Percentiles rank a stretch among this genome's conserved stretches.
Conservation (phyloP, 768 basidiomycete species). For the Agrocybe praecox region DNA sequence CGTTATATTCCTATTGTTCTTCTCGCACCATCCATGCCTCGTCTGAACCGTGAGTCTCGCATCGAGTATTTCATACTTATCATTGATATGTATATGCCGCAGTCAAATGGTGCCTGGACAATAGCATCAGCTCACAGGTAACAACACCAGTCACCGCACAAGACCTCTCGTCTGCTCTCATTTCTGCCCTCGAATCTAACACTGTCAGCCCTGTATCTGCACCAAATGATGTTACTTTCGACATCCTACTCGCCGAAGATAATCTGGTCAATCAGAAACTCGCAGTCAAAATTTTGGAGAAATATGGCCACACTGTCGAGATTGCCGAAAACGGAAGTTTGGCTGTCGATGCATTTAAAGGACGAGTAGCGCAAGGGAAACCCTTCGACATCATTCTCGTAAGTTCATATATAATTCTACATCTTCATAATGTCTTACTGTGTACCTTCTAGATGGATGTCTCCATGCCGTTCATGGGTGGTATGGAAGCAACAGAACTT, state of each 20-base stretch:
- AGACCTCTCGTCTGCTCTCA: conserved; percentile 89
- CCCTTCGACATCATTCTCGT: conserved; percentile 94
- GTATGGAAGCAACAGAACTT: conserved; percentile 94
- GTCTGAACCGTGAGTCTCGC: conserved; percentile 64
- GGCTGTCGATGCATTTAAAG: conserved; percentile 91
- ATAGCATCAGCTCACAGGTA: conserved; percentile 93
- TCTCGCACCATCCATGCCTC: conserved; percentile 76
- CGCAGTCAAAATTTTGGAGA: conserved; percentile 95
- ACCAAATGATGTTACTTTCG: conserved; percentile 84
- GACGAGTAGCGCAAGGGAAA: conserved; percentile 64
- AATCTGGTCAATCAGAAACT: conserved; percentile 96
- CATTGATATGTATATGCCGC: conserved; percentile 14
- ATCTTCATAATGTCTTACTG: conserved; percentile 3
- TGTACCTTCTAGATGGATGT: conserved; percentile 83
- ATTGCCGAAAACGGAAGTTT: conserved; percentile 97
- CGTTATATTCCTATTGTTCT: conserved; percentile 97
- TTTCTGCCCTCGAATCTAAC: conserved; percentile 93
- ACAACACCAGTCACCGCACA: conserved; percentile 88
- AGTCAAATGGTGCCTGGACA: conserved; percentile 97
- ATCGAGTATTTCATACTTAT: background rate
- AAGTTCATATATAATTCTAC: conserved; percentile 28
- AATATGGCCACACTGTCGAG: conserved; percentile 93
- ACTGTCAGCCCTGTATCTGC: conserved; percentile 87
- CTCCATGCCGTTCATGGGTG: conserved; percentile 98
- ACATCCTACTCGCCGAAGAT: conserved; percentile 96